Conservation (phyloP, 371 early-diverging fungal species). For the Lichtheimia ramosa region DNA sequence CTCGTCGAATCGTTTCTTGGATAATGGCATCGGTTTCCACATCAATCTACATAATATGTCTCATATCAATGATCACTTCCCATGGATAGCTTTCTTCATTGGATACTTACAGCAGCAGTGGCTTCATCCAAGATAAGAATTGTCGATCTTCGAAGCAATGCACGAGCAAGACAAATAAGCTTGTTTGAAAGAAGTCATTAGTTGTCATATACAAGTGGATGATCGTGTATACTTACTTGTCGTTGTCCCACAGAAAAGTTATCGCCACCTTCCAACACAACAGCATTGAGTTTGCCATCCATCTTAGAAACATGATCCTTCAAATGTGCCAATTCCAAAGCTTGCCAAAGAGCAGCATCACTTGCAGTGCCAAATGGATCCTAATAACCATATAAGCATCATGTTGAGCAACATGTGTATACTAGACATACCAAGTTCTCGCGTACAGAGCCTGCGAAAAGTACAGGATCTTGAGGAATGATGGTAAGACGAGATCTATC, state of each 20-base stretch:
- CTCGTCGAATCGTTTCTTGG: constrained; percentile 87
- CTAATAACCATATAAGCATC: not conserved
- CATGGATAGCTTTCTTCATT: not conserved
- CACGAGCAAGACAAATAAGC: constrained; percentile 85
- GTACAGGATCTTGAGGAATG: constrained; percentile 95
- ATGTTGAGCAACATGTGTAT: no score
- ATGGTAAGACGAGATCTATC: constrained; percentile 73
- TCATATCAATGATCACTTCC: not conserved
- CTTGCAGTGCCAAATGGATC: constrained; percentile 77
- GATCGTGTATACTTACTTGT: constrained; percentile 28
- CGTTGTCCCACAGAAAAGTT: constrained; percentile 91
- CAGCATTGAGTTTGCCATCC: constrained; percentile 70
- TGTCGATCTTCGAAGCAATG: constrained; percentile 70
- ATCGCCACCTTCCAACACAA: constrained; percentile 73
- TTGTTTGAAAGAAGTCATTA: constrained; percentile 16
- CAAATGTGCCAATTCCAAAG: constrained; percentile 74
- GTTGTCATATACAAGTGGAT: not conserved
- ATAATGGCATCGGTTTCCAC: constrained; percentile 79
- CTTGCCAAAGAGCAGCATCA: constrained; percentile 85
- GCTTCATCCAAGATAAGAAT: constrained; percentile 92
- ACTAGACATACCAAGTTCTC: constrained; percentile 43
- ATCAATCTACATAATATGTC: constrained; percentile 59
- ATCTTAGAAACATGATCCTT: constrained; percentile 61
- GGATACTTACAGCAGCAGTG: constrained; percentile 66
- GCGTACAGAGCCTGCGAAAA: constrained; percentile 81